Evolutionary conservation across 257 asterid species (phyloP).

Genomic region (Petunia axillaris): DNA sequence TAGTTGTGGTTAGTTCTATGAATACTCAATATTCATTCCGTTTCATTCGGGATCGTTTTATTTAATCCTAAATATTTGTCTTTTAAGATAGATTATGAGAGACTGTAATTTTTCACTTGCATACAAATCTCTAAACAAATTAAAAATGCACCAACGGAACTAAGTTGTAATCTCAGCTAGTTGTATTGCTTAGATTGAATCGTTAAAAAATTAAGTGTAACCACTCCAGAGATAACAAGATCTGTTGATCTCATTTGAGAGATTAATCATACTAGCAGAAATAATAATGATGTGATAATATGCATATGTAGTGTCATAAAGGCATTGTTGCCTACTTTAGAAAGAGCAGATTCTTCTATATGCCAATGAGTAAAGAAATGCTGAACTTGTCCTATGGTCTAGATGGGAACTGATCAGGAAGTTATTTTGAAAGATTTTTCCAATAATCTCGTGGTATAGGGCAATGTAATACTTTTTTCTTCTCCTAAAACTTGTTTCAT

Average conservation of each 20-base stretch:
- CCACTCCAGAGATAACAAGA: too few relatives aligned
- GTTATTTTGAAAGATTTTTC: not conserved
- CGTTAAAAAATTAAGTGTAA: too few relatives aligned
- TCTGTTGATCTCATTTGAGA: too few relatives aligned
- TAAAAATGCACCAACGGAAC: too few relatives aligned
- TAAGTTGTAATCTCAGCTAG: too few relatives aligned
- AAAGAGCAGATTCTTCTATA: conserved; percentile 12
- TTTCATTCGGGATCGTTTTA: not conserved
- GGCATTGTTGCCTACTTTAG: not conserved
- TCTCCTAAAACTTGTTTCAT: not conserved
- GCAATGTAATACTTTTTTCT: not conserved
- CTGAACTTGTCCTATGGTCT: too few relatives aligned
- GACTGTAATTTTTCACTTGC: too few relatives aligned
- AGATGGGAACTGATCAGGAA: not conserved
- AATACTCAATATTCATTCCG: not conserved
- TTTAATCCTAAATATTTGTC: not conserved
- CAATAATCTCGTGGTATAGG: not conserved
- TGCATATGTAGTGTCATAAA: not conserved
- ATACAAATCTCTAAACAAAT: too few relatives aligned
- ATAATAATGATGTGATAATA: not conserved
- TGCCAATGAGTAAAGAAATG: not conserved
- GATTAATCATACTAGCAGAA: not conserved
- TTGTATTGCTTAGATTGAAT: too few relatives aligned
- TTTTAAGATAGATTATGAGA: too few relatives aligned
- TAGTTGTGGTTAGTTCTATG: not conserved